phyloP scores from a whole-genome alignment of 2,329 filamentous ascomycete genomes.

The Aspergillus nomiae region DNA sequence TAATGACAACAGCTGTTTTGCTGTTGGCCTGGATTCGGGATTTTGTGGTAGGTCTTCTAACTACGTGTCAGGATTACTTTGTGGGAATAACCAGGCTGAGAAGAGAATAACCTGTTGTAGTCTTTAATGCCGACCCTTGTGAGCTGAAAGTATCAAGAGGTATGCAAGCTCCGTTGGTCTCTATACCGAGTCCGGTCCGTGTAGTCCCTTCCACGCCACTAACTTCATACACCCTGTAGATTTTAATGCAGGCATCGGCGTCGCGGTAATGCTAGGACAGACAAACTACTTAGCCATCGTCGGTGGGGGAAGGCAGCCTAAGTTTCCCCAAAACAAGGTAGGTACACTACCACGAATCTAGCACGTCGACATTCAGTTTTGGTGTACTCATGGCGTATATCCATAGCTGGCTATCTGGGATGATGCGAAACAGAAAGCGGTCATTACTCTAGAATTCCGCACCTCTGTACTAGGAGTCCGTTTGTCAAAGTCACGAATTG shows the following conservation, averaged over 20 bases:
- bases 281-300: constrained; percentile 88
- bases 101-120: constrained; percentile 45
- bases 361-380: not conserved
- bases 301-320: constrained; percentile 81
- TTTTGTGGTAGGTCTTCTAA: constrained; percentile 69
- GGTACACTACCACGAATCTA: constrained; percentile 7
- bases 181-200: not conserved
- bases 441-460: constrained; percentile 76
- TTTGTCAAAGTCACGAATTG: constrained; percentile 73
- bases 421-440: constrained; percentile 72
- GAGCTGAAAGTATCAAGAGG: constrained; percentile 66
- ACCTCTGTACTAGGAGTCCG: constrained; percentile 79
- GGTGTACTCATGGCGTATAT: not conserved
- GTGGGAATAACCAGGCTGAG: constrained; percentile 16
- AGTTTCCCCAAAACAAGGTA: constrained; percentile 85
- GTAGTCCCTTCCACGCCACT: constrained; percentile 1
- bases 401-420: constrained; percentile 81
- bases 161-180: constrained; percentile 31
- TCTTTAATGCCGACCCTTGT: constrained; percentile 73
- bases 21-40: constrained; percentile 81
- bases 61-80: constrained; percentile 2
- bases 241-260: constrained; percentile 78
- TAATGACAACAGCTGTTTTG: constrained; percentile 78
- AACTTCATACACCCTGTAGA: constrained; percentile 46
- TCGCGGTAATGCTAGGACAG: constrained; percentile 83